Evolutionary conservation across 805 yeast genomes (phyloP).

Genomic region (Maudiozyma pseudohumilis): DNA sequence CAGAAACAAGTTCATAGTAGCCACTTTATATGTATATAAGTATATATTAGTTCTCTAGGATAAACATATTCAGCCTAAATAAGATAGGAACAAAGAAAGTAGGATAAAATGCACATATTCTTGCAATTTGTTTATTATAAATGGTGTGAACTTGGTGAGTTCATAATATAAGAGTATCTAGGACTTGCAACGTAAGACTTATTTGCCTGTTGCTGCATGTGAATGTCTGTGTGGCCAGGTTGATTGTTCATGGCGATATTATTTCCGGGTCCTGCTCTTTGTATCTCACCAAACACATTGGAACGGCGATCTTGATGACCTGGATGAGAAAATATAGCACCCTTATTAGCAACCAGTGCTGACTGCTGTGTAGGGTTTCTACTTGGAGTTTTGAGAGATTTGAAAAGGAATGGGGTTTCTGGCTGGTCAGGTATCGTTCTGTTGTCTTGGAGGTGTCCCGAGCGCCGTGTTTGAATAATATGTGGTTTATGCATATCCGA

Average conservation of each 20-base stretch:
- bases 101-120: not conserved
- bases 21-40: constrained; percentile 1
- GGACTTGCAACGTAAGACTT: constrained; percentile 28
- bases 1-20: not conserved
- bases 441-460: not conserved
- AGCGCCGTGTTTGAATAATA: constrained; percentile 5
- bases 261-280: constrained; percentile 1
- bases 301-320: constrained; percentile 12
- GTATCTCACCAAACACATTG: constrained; percentile 18
- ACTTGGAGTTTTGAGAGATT: constrained; percentile 21
- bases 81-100: not conserved
- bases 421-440: constrained; percentile 4
- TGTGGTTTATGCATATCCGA: constrained; percentile 10
- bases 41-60: not conserved
- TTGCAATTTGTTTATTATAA: not conserved
- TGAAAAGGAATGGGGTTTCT: constrained; percentile 22
- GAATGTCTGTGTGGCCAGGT: not conserved
- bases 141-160: constrained; percentile 23
- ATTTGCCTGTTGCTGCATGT: not conserved
- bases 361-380: constrained; percentile 10
- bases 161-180: constrained; percentile 28
- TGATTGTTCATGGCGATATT: not conserved
- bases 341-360: not conserved
- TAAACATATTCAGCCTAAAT: not conserved
- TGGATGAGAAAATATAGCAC: not conserved